Percentiles rank a stretch among this genome's conserved stretches.
These are phyloP conservation scores for Apiospora marii DNA, from an alignment of 2,329 filamentous ascomycete genomes.

Conservation along the genomic window DNA sequence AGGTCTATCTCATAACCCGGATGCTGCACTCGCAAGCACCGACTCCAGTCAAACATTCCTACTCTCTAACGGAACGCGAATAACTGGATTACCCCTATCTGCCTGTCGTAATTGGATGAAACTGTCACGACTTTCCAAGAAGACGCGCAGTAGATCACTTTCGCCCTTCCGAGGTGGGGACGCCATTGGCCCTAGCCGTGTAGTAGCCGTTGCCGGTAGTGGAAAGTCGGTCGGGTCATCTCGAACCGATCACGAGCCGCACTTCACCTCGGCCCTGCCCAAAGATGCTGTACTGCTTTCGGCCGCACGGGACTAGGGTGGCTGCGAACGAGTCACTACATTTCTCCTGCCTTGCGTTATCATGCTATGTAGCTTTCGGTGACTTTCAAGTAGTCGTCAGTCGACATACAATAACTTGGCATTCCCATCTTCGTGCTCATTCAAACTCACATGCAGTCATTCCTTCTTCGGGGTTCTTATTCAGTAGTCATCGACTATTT, in stretches of 20 bases:
- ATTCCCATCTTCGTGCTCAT: not conserved
- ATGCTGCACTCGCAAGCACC: not conserved
- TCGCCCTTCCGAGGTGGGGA: not conserved
- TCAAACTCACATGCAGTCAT: not conserved
- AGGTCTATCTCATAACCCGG: not conserved
- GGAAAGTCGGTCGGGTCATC: not conserved
- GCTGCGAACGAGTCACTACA: not conserved
- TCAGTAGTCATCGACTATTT: not conserved
- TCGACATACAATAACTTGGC: not conserved
- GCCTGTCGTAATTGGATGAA: not conserved
- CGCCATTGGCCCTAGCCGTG: not conserved
- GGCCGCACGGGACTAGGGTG: not conserved
- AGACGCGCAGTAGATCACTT: not conserved
- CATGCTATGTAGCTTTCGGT: not conserved
- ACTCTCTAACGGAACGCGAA: not conserved
- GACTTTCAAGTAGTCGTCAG: not conserved
- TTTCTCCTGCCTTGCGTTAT: not conserved
- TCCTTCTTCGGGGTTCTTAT: not conserved
- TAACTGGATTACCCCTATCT: not conserved
- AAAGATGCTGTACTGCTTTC: not conserved
- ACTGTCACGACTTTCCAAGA: not conserved
- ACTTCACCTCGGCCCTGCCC: conserved; percentile 3
- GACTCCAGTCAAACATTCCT: not conserved
- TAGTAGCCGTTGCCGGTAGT: not conserved
- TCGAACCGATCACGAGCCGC: conserved; percentile 11